phyloP scores from a whole-genome alignment of 2,329 filamentous ascomycete species.

The Diaporthe sp. region DNA sequence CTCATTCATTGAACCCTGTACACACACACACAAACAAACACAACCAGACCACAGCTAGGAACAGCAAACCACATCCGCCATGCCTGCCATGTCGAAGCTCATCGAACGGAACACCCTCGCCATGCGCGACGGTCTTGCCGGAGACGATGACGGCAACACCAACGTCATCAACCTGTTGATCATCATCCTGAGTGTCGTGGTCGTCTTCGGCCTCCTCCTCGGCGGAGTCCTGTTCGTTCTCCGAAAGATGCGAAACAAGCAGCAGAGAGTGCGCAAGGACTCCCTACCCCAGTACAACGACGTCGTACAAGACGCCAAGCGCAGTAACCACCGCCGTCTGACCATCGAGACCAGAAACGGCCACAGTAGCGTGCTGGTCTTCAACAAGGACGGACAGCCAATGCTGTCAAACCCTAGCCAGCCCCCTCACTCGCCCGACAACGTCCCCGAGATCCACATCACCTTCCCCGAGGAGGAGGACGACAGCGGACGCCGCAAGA shows the following conservation, averaged over 20 bases:
- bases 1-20: slow-evolving; percentile 24
- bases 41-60: slow-evolving; percentile 23
- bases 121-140: slow-evolving; percentile 51
- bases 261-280: slow-evolving; percentile 59
- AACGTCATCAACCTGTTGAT: slow-evolving; percentile 79
- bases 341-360: slow-evolving; percentile 69
- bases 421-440: slow-evolving; percentile 81
- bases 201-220: slow-evolving; percentile 77
- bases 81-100: slow-evolving; percentile 52
- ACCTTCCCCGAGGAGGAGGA: slow-evolving; percentile 98
- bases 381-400: slow-evolving; percentile 79
- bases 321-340: slow-evolving; percentile 63
- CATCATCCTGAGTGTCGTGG: slow-evolving; percentile 75
- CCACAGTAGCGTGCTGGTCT: slow-evolving; percentile 78
- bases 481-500: slow-evolving; percentile 81
- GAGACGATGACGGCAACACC: slow-evolving; percentile 22
- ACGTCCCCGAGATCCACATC: slow-evolving; percentile 95
- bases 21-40: slow-evolving; percentile 11
- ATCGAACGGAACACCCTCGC: slow-evolving; percentile 56
- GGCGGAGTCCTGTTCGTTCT: slow-evolving; percentile 77
- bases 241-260: slow-evolving; percentile 67
- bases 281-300: slow-evolving; percentile 75
- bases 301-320: slow-evolving; percentile 49
- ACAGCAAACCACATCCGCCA: slow-evolving; percentile 40
- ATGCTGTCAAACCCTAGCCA: slow-evolving; percentile 81